Percentiles rank a stretch among this genome's conserved stretches.
phyloP scores from a whole-genome alignment of 331 rosid species.

The Quercus phellos region DNA sequence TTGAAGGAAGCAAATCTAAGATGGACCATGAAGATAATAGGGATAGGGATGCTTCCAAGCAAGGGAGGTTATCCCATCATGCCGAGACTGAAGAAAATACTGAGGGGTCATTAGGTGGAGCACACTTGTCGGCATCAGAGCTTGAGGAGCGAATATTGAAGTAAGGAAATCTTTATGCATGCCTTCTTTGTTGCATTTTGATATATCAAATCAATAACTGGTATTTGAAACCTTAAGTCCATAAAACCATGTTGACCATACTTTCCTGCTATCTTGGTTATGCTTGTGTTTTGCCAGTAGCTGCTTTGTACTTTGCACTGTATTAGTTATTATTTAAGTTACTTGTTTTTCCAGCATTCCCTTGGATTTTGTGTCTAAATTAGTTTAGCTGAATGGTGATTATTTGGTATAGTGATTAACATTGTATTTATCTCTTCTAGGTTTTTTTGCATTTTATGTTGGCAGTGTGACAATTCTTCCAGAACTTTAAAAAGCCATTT shows the following conservation, averaged over 20 bases:
- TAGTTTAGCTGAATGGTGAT: neutral
- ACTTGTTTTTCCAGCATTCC: neutral
- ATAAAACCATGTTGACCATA: neutral
- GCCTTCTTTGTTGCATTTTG: neutral
- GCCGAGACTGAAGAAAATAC: slow-evolving; percentile 34
- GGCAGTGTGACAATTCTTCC: neutral
- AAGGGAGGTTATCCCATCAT: slow-evolving; percentile 33
- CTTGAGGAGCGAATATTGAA: slow-evolving; percentile 66
- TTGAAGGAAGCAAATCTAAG: slow-evolving; percentile 46
- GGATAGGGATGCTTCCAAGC: slow-evolving; percentile 45
- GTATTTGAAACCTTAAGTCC: neutral
- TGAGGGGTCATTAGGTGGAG: slow-evolving; percentile 27
- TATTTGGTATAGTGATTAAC: neutral
- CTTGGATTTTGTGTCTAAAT: neutral
- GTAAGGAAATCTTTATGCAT: slow-evolving; percentile 32
- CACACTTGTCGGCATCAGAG: slow-evolving; percentile 35
- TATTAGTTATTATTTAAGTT: neutral
- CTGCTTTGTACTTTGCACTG: neutral
- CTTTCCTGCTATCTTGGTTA: neutral
- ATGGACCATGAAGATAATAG: slow-evolving; percentile 39
- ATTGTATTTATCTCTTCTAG: neutral
- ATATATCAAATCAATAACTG: neutral
- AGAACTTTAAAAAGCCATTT: neutral
- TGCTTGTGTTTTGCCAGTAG: neutral
- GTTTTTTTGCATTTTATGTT: neutral